These are phyloP conservation scores for Ceratonia siliqua DNA, from an alignment of 306 rosid species.

Conservation along the genomic window DNA sequence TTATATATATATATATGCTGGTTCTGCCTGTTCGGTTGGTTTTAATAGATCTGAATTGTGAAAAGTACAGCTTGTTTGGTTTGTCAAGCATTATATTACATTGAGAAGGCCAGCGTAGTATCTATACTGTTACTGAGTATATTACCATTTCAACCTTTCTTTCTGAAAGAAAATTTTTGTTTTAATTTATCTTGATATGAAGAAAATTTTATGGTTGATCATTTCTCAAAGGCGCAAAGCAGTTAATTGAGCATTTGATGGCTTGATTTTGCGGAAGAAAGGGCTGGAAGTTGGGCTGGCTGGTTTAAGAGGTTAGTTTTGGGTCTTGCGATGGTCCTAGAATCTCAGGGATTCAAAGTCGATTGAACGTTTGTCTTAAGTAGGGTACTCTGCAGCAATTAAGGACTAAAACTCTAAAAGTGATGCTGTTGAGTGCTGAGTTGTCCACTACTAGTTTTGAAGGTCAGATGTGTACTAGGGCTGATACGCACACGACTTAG, in stretches of 20 bases:
- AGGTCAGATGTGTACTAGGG: constrained; percentile 2
- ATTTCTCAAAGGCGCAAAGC: not conserved
- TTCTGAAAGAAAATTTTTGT: not conserved
- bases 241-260: constrained; percentile 10
- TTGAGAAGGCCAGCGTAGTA: not conserved
- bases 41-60: not conserved
- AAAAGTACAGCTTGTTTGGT: not conserved
- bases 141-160: not conserved
- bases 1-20: not conserved
- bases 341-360: not conserved
- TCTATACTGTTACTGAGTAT: not conserved
- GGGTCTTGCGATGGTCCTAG: not conserved
- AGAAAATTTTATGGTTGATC: not conserved
- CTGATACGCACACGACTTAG: not conserved
- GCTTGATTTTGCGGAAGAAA: not conserved
- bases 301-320: not conserved
- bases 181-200: not conserved
- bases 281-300: not conserved
- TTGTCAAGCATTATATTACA: not conserved
- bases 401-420: not conserved
- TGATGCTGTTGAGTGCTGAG: not conserved
- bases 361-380: not conserved
- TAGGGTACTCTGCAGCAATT: constrained; percentile 5
- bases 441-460: not conserved
- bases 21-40: not conserved